Base-by-base conservation (phyloP, 2,329 filamentous ascomycete species). In the Ophiostoma sp. region DNA sequence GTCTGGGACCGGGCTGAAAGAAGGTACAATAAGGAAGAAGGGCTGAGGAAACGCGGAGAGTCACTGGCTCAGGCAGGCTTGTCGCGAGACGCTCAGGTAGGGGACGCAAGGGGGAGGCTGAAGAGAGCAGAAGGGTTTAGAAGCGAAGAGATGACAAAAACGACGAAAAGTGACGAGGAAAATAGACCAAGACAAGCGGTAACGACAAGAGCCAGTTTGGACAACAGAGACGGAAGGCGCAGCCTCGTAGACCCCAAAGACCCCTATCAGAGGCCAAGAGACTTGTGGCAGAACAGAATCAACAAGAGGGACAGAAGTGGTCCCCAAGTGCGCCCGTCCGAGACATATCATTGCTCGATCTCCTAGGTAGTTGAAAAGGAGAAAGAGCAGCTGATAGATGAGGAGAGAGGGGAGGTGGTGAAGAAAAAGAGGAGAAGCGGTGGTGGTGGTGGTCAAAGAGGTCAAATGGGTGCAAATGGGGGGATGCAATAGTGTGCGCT, bases 191-290 rank as follows among this genome's bases (percentile, higher is more conserved):
- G 42, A 33, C 15, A 22, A 19, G 17, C 15, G 39, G 17, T 50
- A n/a, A 17, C 6, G 8, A 15, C 19, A 25, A 28, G 61, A 22
- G 36, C 36, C 42, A 50, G 17, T n/a, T n/a, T 55, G 9, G 36
- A 42, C 19, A 28, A 17, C 15, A 19, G 19, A 28, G 55, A 28
- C 61, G 59, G 33, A 11, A 42, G 59, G 33, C 42, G 61, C 61
- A 66, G 61, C 61, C 61, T 66, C 61, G 36, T 42, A 39, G n/a
- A 25, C 7, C 19, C 25, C 9, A 59, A 39, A 39, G 33, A 42
- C 61, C 33, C 61, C n/a, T 22, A 64, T 64, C 36, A n/a, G 5
- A n/a, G n/a, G 36, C 61, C 61, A 42, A 64, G 61, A 52, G 61
- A 28, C 61, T 66, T 25, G 31, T 39, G 36, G 7, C 36, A 28